Evolutionary conservation across 805 yeast species (phyloP).

Genomic region (Lachancea thermotolerans): DNA sequence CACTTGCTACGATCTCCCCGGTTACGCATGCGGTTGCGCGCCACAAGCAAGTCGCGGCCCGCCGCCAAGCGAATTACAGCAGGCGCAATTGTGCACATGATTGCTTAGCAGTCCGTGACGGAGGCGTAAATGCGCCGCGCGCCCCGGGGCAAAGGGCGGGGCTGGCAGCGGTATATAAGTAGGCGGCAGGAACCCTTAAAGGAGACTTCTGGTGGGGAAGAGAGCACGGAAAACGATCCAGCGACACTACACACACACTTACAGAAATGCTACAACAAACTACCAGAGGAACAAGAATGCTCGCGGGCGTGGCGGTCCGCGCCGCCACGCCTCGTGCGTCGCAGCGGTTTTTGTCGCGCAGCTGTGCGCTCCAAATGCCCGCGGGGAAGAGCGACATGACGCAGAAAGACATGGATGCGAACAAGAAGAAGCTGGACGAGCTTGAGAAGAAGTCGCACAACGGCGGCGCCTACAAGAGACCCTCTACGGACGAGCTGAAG

Average conservation of each 20-base stretch:
- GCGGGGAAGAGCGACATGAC: constrained; percentile 1
- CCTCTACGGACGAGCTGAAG: constrained; percentile 20
- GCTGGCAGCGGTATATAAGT: not conserved
- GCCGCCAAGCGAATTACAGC: not conserved
- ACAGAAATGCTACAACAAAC: constrained; percentile 4
- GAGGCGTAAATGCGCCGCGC: not conserved
- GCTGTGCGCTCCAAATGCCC: not conserved
- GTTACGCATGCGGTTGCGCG: no score
- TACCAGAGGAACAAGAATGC: constrained; percentile 1
- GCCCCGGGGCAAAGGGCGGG: no score
- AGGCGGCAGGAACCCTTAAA: not conserved
- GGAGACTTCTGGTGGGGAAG: no score
- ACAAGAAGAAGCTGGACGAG: constrained; percentile 23
- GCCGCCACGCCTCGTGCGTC: not conserved
- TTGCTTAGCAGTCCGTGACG: not conserved
- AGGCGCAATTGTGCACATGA: not conserved
- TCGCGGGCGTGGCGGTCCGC: not conserved
- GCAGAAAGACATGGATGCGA: constrained; percentile 19
- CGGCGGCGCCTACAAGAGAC: constrained; percentile 12
- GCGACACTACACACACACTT: not conserved
- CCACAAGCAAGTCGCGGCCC: not conserved
- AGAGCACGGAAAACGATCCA: no score
- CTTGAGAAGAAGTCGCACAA: constrained; percentile 18
- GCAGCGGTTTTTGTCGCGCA: not conserved
- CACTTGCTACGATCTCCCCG: no score